These are phyloP conservation scores for Boletus sp. DNA, from an alignment of 768 basidiomycete species.

Conservation along the genomic window DNA sequence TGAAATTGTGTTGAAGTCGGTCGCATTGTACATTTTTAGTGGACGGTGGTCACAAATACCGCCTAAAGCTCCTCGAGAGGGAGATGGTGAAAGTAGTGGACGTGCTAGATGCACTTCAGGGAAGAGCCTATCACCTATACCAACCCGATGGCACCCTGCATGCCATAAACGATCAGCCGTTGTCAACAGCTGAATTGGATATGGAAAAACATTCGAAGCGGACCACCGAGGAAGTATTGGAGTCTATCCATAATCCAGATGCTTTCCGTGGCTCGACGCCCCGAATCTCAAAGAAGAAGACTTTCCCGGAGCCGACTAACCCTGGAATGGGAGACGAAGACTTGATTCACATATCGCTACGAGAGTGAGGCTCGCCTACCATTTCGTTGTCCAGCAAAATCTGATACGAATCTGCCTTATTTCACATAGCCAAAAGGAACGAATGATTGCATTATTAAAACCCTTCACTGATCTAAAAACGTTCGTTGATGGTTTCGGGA, in stretches of 20 bases:
- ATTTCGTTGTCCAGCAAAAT: not conserved
- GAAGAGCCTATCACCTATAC: conserved; percentile 18
- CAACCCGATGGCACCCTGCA: conserved; percentile 7
- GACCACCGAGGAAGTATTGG: not conserved
- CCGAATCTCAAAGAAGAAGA: not conserved
- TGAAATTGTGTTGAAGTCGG: too few relatives aligned
- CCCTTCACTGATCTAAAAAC: conserved; percentile 2
- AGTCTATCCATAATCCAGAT: not conserved
- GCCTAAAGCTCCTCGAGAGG: conserved; percentile 28
- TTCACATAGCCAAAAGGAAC: conserved; percentile 6
- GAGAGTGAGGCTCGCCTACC: conserved; percentile 6
- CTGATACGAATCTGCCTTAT: not conserved
- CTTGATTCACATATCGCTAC: conserved; percentile 12
- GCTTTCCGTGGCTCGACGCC: not conserved
- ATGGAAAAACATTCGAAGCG: not conserved
- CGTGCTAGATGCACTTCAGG: conserved; percentile 17
- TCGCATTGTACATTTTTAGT: too few relatives aligned
- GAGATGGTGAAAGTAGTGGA: conserved; percentile 29
- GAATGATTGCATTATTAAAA: not conserved
- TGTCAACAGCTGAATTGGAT: not conserved
- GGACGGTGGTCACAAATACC: conserved; percentile 31
- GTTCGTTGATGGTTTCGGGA: not conserved
- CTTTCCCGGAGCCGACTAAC: not conserved
- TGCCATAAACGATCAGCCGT: not conserved
- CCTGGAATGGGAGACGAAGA: conserved; percentile 13